phyloP scores from a whole-genome alignment of 2,329 filamentous ascomycete genomes.

The Albophoma yamanashiensis region DNA sequence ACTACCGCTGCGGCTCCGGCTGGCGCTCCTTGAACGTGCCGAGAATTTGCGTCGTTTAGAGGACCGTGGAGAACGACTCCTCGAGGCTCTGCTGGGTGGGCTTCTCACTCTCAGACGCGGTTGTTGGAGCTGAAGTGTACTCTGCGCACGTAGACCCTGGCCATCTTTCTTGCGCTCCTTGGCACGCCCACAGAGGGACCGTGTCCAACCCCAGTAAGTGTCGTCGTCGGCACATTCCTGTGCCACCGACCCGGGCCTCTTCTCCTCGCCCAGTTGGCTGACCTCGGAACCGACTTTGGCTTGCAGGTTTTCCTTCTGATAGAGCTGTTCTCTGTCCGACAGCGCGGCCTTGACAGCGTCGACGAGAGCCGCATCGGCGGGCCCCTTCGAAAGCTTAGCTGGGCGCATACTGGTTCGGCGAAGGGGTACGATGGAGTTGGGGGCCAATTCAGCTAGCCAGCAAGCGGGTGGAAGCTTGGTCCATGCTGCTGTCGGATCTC shows the following conservation, averaged over 20 bases:
- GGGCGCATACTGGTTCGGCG: conserved; percentile 60
- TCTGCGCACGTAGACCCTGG: too few relatives aligned
- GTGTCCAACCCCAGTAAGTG: conserved; percentile 85
- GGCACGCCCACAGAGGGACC: conserved; percentile 72
- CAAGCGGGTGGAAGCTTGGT: conserved; percentile 76
- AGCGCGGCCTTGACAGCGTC: conserved; percentile 62
- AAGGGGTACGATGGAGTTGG: conserved; percentile 66
- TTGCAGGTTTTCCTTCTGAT: conserved; percentile 38
- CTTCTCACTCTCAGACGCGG: conserved; percentile 19
- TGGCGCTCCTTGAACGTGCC: conserved; percentile 8
- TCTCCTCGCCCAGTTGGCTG: conserved; percentile 63
- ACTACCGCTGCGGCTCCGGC: conserved; percentile 17
- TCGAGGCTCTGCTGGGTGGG: conserved; percentile 16
- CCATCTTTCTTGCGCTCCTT: conserved; percentile 17
- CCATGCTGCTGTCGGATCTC: conserved; percentile 62
- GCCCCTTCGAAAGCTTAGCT: conserved; percentile 57
- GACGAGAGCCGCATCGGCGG: conserved; percentile 54
- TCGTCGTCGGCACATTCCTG: conserved; percentile 55
- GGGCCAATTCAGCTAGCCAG: conserved; percentile 68
- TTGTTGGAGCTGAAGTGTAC: not conserved
- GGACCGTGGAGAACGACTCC: conserved; percentile 12
- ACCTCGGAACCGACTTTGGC: conserved; percentile 41
- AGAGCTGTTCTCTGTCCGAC: conserved; percentile 58
- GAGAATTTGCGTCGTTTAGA: not conserved
- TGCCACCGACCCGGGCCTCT: conserved; percentile 55